These are phyloP conservation scores for Rusavskia elegans DNA, from an alignment of 495 filamentous ascomycete species.

Conservation along the genomic window DNA sequence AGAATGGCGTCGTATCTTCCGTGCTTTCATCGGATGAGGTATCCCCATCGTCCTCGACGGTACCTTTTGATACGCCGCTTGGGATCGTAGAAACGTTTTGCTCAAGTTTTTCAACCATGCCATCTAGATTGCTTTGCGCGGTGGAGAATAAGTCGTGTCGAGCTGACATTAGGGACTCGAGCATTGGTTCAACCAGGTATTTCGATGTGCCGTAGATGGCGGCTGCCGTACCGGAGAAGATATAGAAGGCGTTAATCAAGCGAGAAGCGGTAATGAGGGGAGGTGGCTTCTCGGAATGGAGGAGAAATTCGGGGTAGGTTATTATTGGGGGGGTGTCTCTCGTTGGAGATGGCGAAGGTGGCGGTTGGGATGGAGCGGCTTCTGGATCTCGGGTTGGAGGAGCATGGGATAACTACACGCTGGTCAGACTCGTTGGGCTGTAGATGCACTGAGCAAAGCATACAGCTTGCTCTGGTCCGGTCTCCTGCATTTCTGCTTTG, in stretches of 20 bases:
- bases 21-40: constrained; percentile 18
- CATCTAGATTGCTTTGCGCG: constrained; percentile 43
- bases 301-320: constrained; percentile 91
- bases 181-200: constrained; percentile 73
- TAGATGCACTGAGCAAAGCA: not conserved
- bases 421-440: not conserved
- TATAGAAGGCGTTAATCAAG: constrained; percentile 64
- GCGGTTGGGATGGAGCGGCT: not conserved
- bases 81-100: constrained; percentile 48
- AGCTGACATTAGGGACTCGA: constrained; percentile 52
- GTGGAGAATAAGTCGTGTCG: constrained; percentile 66
- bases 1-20: constrained; percentile 69
- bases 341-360: constrained; percentile 16
- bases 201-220: constrained; percentile 68
- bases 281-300: constrained; percentile 44
- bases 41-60: constrained; percentile 31
- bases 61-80: constrained; percentile 20
- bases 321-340: constrained; percentile 68
- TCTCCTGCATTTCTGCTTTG: constrained; percentile 15
- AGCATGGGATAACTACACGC: not conserved
- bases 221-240: constrained; percentile 51
- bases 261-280: constrained; percentile 64
- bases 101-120: constrained; percentile 62
- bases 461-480: constrained; percentile 9
- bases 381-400: not conserved